These are phyloP conservation scores for Paramecium pentaurelia DNA, from an alignment of 73 alveolate species.

Conservation along the genomic window DNA sequence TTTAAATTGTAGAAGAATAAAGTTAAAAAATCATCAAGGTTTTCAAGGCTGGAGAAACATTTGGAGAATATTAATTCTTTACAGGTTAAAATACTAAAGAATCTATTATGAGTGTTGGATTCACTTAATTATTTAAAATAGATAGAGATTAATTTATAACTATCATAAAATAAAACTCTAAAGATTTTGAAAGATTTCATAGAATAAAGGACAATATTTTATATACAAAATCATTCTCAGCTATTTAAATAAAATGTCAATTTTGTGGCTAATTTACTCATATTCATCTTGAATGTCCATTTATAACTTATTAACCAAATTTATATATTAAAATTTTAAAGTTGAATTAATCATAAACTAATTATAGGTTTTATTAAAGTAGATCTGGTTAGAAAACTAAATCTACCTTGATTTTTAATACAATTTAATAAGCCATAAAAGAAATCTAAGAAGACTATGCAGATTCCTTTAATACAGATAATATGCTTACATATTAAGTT, in stretches of 20 bases:
- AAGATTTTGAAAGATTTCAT: slow-evolving; percentile 51
- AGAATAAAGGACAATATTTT: neutral
- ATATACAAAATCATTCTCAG: neutral
- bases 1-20: neutral
- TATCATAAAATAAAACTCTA: neutral
- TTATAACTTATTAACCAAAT: neutral
- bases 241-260: neutral
- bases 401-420: neutral
- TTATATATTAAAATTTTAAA: neutral
- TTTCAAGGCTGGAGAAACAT: neutral
- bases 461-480: neutral
- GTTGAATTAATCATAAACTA: neutral
- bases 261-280: neutral
- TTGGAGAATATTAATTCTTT: slow-evolving; percentile 52
- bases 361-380: neutral
- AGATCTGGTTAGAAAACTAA: neutral
- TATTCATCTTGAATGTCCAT: neutral
- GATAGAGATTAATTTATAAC: slow-evolving; percentile 30
- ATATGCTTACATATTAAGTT: neutral
- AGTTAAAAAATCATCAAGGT: neutral
- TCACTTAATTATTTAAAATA: slow-evolving; percentile 8
- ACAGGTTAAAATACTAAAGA: neutral
- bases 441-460: neutral
- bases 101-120: slow-evolving; percentile 26
- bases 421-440: neutral